Percentiles rank a stretch among this genome's conserved stretches.
phyloP scores from a whole-genome alignment of 305 asterid genomes.

The Fraxinus velutina region DNA sequence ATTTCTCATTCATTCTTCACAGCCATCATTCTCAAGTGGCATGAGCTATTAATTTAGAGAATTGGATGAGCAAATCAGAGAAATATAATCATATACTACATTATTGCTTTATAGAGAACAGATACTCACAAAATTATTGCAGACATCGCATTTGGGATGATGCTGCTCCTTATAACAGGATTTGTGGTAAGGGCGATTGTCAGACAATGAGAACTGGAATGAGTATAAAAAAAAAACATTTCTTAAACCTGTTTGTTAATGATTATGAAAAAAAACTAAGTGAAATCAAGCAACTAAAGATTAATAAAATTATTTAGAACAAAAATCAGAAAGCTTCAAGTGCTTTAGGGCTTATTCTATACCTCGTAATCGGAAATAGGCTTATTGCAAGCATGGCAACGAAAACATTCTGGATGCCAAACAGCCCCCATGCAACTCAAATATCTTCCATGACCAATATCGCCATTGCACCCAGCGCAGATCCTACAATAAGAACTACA shows the following conservation, averaged over 20 bases:
- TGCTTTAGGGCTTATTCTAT: constrained; percentile 23
- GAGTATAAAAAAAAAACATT: constrained; percentile 16
- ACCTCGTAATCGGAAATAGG: constrained; percentile 97
- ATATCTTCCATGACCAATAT: constrained; percentile 80
- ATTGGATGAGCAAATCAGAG: not conserved
- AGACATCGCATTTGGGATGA: constrained; percentile 96
- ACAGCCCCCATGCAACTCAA: constrained; percentile 88
- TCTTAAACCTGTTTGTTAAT: not conserved
- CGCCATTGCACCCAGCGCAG: constrained; percentile 87
- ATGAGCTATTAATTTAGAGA: not conserved
- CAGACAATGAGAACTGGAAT: constrained; percentile 84
- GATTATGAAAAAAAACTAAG: not conserved
- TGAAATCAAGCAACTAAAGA: not conserved
- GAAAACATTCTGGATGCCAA: constrained; percentile 98
- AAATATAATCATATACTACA: not conserved
- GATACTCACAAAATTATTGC: constrained; percentile 80
- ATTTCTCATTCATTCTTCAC: not conserved
- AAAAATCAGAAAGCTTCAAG: constrained; percentile 5
- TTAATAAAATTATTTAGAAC: not conserved
- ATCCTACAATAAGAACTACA: constrained; percentile 43
- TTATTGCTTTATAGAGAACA: not conserved
- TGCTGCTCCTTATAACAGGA: constrained; percentile 83
- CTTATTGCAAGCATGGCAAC: constrained; percentile 69
- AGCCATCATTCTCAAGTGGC: not conserved
- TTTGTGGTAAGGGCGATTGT: constrained; percentile 73